Evolutionary conservation across 192 early-diverging fungal species (phyloP).

Genomic region (Coemansia sp.): DNA sequence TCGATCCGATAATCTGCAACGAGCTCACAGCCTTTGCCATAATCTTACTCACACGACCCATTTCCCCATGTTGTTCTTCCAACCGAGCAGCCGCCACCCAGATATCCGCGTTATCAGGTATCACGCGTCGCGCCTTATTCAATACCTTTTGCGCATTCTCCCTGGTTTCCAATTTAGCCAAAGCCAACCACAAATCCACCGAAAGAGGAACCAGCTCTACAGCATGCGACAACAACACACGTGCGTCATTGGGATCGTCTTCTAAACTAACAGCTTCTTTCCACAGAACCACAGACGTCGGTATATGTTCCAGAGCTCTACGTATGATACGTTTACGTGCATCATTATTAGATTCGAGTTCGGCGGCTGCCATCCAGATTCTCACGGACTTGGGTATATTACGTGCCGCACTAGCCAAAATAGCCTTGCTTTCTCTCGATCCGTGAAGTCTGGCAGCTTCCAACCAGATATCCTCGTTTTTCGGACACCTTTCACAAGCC

Average conservation of each 20-base stretch:
- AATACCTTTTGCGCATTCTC: conserved; percentile 86
- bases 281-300: conserved; percentile 91
- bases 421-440: conserved; percentile 78
- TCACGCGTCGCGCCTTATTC: conserved; percentile 80
- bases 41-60: conserved; percentile 65
- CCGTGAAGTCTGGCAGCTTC: conserved; percentile 91
- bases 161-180: conserved; percentile 89
- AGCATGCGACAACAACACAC: conserved; percentile 85
- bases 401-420: conserved; percentile 88
- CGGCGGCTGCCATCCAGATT: conserved; percentile 87
- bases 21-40: conserved; percentile 69
- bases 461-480: conserved; percentile 95
- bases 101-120: conserved; percentile 90
- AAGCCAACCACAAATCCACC: conserved; percentile 93
- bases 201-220: conserved; percentile 90
- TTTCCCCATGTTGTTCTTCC: conserved; percentile 77
- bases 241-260: conserved; percentile 88
- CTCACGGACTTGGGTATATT: conserved; percentile 89
- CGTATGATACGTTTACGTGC: conserved; percentile 76
- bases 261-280: conserved; percentile 88
- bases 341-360: conserved; percentile 65
- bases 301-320: conserved; percentile 90
- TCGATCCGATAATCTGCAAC: conserved; percentile 54
- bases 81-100: conserved; percentile 94
- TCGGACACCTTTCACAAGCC: conserved; percentile 93